phyloP scores from a whole-genome alignment of 495 filamentous ascomycete species.

The Pyrenula aspistea region DNA sequence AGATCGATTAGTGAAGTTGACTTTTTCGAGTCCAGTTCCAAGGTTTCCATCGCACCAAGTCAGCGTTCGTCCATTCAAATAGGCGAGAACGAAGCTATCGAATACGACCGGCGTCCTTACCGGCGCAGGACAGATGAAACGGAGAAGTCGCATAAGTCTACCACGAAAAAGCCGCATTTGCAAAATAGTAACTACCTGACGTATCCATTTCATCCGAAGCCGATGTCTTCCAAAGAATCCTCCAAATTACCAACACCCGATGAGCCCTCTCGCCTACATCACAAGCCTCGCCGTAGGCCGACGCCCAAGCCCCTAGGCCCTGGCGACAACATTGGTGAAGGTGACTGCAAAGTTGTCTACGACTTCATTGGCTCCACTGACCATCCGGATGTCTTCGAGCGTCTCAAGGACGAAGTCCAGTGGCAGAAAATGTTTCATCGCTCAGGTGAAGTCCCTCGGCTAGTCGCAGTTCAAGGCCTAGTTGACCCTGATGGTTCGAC shows the following conservation, averaged over 20 bases:
- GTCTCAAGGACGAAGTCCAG: slow-evolving; percentile 58
- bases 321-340: slow-evolving; percentile 49
- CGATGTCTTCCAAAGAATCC: too few species aligned
- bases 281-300: slow-evolving; percentile 1
- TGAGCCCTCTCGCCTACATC: not conserved
- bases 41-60: not conserved
- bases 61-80: not conserved
- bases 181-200: too few species aligned
- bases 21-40: not conserved
- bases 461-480: slow-evolving; percentile 83
- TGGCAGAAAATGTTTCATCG: slow-evolving; percentile 93
- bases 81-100: not conserved
- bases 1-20: not conserved
- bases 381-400: slow-evolving; percentile 52
- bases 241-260: too few species aligned
- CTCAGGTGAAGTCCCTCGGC: slow-evolving; percentile 80
- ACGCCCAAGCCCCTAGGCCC: slow-evolving; percentile 17
- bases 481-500: slow-evolving; percentile 60
- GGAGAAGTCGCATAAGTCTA: not conserved
- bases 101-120: not conserved
- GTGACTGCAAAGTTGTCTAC: slow-evolving; percentile 66
- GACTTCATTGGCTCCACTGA: slow-evolving; percentile 42
- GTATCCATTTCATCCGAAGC: too few species aligned
- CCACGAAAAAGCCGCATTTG: too few species aligned
- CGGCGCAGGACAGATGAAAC: not conserved